Conservation (phyloP, 306 rosid species). For the Castanospermum australe region DNA sequence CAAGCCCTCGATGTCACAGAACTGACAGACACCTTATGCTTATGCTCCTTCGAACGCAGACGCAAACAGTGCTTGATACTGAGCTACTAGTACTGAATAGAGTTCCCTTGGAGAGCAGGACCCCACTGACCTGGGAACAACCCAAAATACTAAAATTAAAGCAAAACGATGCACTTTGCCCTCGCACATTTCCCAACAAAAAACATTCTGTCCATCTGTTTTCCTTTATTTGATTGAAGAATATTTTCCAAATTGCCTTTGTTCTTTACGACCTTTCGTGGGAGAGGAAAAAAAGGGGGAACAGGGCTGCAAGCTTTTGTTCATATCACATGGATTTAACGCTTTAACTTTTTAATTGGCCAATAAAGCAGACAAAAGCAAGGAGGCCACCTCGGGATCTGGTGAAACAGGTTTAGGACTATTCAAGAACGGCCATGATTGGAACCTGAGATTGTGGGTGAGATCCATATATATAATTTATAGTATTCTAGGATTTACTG, state of each 20-base stretch:
- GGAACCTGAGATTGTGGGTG: neutral
- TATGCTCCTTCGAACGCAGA: neutral
- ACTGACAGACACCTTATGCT: neutral
- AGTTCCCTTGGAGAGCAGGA: neutral
- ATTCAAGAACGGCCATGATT: constrained; percentile 22
- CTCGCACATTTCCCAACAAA: constrained; percentile 14
- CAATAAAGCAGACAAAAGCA: constrained; percentile 32
- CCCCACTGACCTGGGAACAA: constrained; percentile 14
- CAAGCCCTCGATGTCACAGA: neutral
- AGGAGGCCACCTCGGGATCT: constrained; percentile 41
- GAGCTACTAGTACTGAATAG: neutral
- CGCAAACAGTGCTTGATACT: neutral
- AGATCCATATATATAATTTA: too few species aligned
- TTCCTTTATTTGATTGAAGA: constrained; percentile 37
- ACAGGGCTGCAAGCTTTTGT: constrained; percentile 33
- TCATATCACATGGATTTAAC: constrained; percentile 33
- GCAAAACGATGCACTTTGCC: constrained; percentile 27
- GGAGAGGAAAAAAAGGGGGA: neutral
- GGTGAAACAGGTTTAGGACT: constrained; percentile 12
- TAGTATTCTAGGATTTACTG: neutral
- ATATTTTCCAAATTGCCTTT: constrained; percentile 33
- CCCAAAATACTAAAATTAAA: constrained; percentile 22
- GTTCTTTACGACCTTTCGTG: constrained; percentile 13
- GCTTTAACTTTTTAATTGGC: constrained; percentile 29
- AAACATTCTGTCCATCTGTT: constrained; percentile 39